Evolutionary conservation across 352 stramenopile species (phyloP).

Genomic region (Globisporangium parvum): DNA sequence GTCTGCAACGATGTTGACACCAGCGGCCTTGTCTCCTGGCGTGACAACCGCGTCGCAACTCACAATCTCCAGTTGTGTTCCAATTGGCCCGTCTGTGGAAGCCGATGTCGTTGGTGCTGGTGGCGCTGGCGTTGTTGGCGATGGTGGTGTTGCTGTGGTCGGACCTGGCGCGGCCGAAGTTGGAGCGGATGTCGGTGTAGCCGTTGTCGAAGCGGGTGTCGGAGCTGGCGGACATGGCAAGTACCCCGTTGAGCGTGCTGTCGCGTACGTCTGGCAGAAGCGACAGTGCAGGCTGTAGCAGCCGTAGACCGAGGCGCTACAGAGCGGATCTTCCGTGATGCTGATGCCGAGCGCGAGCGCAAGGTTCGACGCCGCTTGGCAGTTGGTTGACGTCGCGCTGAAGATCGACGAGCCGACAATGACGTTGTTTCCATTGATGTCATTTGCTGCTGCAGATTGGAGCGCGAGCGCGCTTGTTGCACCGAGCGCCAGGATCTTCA

Average conservation of each 20-base stretch:
- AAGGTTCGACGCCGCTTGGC: not conserved
- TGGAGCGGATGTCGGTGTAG: not conserved
- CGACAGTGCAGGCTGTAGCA: constrained; percentile 10
- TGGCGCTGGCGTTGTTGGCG: not conserved
- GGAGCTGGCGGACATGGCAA: constrained; percentile 3
- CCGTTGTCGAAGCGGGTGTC: not conserved
- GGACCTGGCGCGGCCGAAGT: not conserved
- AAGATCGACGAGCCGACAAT: not conserved
- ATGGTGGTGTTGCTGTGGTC: too few species aligned
- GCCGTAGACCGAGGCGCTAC: not conserved
- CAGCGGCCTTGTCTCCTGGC: constrained; percentile 9
- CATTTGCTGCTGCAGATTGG: not conserved
- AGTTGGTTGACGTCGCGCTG: not conserved
- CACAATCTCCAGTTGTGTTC: not conserved
- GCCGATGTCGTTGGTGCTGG: not conserved
- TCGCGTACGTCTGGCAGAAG: constrained; percentile 3
- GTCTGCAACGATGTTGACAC: constrained; percentile 14
- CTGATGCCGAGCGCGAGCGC: constrained; percentile 1
- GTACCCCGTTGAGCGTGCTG: constrained; percentile 2
- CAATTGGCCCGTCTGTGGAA: not conserved
- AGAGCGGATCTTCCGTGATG: constrained; percentile 4
- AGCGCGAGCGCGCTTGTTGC: not conserved
- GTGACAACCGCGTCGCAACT: constrained; percentile 12
- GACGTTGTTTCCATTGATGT: not conserved
- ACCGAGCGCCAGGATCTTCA: not conserved